Conservation (phyloP, 2,329 filamentous ascomycete genomes). For the Metarhizium humberi region DNA sequence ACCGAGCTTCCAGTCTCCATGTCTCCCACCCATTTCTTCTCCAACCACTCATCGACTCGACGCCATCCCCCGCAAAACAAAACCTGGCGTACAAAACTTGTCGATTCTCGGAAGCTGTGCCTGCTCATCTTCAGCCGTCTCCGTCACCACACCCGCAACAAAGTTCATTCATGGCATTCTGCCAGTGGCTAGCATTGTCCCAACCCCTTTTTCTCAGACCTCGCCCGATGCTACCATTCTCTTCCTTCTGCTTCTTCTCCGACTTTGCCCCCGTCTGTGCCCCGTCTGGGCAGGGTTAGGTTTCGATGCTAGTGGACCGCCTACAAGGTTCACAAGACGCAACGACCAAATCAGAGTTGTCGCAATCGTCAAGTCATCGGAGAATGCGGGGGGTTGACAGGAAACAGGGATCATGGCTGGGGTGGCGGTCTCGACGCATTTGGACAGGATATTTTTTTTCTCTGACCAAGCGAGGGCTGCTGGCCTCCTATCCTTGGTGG, state of each 20-base stretch:
- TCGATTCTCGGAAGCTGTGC: neutral
- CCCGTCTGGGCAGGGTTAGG: conserved; percentile 1
- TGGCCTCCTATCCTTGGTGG: neutral
- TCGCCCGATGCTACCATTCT: neutral
- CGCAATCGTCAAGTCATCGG: neutral
- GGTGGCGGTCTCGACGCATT: neutral
- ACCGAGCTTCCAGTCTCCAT: neutral
- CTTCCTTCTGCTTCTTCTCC: neutral
- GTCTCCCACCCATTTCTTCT: neutral
- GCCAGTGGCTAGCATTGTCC: no score
- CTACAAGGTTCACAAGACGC: neutral
- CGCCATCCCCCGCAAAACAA: neutral
- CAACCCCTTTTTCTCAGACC: neutral
- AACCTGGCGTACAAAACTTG: neutral
- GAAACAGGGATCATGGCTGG: no score
- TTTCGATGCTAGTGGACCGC: neutral
- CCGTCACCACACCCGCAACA: neutral
- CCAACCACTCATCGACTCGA: no score
- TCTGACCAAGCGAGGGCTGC: no score
- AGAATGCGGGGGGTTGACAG: neutral
- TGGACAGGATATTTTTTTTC: no score
- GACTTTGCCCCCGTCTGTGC: no score
- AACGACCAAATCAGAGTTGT: neutral
- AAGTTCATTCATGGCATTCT: no score
- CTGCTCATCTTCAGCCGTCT: neutral